phyloP scores from a whole-genome alignment of 192 early-diverging fungal genomes.

The Coemansia sp. region DNA sequence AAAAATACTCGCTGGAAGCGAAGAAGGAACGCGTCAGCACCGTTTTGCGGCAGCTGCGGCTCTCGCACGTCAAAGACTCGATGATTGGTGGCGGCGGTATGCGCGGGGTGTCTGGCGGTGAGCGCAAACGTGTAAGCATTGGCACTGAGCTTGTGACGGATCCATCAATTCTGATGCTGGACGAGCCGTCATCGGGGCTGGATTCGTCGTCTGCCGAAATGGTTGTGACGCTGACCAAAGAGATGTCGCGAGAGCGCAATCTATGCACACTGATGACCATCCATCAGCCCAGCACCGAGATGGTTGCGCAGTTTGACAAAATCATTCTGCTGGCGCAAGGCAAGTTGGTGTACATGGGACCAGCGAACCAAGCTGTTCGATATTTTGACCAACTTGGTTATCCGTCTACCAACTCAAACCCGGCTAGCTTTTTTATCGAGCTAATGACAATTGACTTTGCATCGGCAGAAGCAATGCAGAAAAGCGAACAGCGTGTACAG shows the following conservation, averaged over 20 bases:
- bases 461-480: slow-evolving; percentile 18
- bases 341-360: slow-evolving; percentile 58
- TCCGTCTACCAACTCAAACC: slow-evolving; percentile 61
- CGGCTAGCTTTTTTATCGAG: slow-evolving; percentile 67
- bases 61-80: slow-evolving; percentile 57
- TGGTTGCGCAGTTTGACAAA: slow-evolving; percentile 72
- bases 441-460: slow-evolving; percentile 50
- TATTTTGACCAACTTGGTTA: slow-evolving; percentile 52
- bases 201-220: slow-evolving; percentile 63
- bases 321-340: slow-evolving; percentile 67
- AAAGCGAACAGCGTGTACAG: slow-evolving; percentile 33
- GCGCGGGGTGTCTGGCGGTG: slow-evolving; percentile 55
- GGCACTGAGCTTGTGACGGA: slow-evolving; percentile 51
- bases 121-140: slow-evolving; percentile 51
- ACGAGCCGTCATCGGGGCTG: slow-evolving; percentile 60
- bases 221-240: slow-evolving; percentile 55
- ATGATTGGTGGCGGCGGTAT: slow-evolving; percentile 38
- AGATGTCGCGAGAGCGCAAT: slow-evolving; percentile 55
- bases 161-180: slow-evolving; percentile 54
- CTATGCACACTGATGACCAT: slow-evolving; percentile 79
- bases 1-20: slow-evolving; percentile 39
- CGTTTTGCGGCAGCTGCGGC: slow-evolving; percentile 61
- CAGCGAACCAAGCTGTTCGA: slow-evolving; percentile 17
- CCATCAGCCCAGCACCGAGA: no score
- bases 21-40: slow-evolving; percentile 61